Conservation (phyloP, 2,329 filamentous ascomycete species). For the Ophiostoma piceae region DNA sequence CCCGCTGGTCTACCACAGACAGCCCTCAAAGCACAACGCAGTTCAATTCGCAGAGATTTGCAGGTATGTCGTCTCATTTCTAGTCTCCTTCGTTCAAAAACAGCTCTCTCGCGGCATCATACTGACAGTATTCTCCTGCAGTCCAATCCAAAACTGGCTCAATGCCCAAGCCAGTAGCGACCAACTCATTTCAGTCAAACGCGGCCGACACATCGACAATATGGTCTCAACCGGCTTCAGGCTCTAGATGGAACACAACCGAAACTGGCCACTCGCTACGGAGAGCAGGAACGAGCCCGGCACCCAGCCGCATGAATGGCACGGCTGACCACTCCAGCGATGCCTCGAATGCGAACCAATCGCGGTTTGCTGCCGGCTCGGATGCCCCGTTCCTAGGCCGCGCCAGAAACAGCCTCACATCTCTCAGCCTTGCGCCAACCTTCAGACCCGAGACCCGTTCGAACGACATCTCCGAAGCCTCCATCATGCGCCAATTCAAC, state of each 20-base stretch:
- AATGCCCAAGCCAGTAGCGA: neutral
- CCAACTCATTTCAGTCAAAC: neutral
- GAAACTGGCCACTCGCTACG: constrained; percentile 8
- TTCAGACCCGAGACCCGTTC: neutral
- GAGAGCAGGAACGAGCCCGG: constrained; percentile 9
- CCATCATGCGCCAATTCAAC: neutral
- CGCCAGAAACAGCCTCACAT: constrained; percentile 10
- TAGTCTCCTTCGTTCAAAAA: neutral
- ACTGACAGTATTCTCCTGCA: neutral
- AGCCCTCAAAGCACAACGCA: neutral
- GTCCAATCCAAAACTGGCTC: neutral
- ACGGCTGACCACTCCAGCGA: neutral
- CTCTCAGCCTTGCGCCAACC: neutral
- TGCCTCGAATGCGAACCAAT: neutral
- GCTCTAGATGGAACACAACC: neutral
- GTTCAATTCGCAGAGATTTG: neutral
- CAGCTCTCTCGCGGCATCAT: neutral
- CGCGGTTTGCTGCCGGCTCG: neutral
- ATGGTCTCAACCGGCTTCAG: constrained; percentile 1
- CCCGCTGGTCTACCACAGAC: neutral
- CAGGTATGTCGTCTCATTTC: neutral
- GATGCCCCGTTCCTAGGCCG: neutral
- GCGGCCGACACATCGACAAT: constrained; percentile 2
- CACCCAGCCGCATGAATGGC: neutral
- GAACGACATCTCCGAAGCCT: neutral